Evolutionary conservation across 2,329 filamentous ascomycete genomes (phyloP), one percentile per base, ranked within the genome.

Genomic region (Fusarium avenaceum): DNA sequence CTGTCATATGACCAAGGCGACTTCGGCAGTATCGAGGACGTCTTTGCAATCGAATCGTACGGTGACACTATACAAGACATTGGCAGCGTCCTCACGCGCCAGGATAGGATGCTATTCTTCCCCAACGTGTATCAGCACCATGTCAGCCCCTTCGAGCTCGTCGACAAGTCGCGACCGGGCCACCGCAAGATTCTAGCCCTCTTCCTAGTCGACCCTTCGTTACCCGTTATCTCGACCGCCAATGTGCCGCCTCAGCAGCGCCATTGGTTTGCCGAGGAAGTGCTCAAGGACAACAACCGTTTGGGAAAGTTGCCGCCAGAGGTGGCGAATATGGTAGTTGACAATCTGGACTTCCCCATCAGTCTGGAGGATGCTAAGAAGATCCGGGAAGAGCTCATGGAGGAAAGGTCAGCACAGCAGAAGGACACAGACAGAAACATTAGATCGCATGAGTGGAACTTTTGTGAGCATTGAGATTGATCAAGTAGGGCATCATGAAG

Each of bases 101-200:
- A 81, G 42, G 83, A 81, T 4, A 82, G 87, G 17, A 74, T 88
- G 3, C 71, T 90, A 6, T 81, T 84, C 35, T 89, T 89, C 70
- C 86, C 87, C 2, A 90, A 85, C 71, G 67, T 80, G 4, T 78
- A 77, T 22, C 86, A 88, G 69, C 85, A 89, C 67, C 77, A 78
- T 4, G 85, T 88, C 2, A 72, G 76, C 8, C 80, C 83, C 1
- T 90, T 90, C 67, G 64, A 74, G 8, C 81, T 90, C 1, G 75
- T 65, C 0, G 87, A 91, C 69, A 75, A 74, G 4, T 81, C 83
- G 0, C 81, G 79, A 20, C 81, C 85, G 0, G 88, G 89, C 3
- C 85, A 90, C 68, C 81, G 86, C 19, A 86, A 87, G 72, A 86
- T 90, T 47, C 76, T 90, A 4, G 86, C 85, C 0, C 77, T 90